Evolutionary conservation across 2,329 filamentous ascomycete genomes (phyloP), one percentile per base, ranked within the genome.

Genomic region (Teratosphaeria destructans): DNA sequence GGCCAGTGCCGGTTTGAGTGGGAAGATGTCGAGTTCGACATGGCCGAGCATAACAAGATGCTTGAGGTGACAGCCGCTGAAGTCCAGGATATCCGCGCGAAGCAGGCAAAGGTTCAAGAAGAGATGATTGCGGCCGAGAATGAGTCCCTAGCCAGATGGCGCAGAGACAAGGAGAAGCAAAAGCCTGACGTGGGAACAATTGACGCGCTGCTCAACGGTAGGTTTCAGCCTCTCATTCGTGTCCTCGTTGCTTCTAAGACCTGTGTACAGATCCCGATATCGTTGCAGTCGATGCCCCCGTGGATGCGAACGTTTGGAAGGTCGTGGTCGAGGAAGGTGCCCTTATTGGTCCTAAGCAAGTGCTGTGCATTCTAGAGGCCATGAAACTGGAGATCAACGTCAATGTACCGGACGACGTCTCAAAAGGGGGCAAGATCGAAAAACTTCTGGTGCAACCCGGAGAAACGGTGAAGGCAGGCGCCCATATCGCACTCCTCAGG

Each of bases 1-100:
- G 82, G 81, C 0, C 69, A 74, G 53, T 84, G 82, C 60, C 69
- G 78, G 55, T 84, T 80, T 66, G 70, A 81, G 58, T 79, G 74
- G 66, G 76, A 81, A 57, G 70, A 79, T 1, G 71, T 75, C 0
- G 72, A 75, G 26, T 83, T 84, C 61, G 81, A 84, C 60, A 82
- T 84, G 79, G 76, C 70, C 5, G 76, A 77, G 60, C 81, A 84
- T 66, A 83, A 84, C 59, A 64, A 69, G 57, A 43, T 59, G 57
- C 63, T 83, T 55, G 72, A 83, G 10, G 62, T 65, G 2, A 82
- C 79, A 0, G 70, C 65, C 27, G 75, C 76, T 0, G 81, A 83
- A 64, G 80, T 82, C 1, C 68, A 65, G 29, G 64, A 67, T 10
- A 79, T 83, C 16, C 72, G 78, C 23, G 66, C 68, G 35, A 73